Percentiles rank a stretch among this genome's conserved stretches.
phyloP scores from a whole-genome alignment of 2,329 filamentous ascomycete species.

The Alternaria brassicae region DNA sequence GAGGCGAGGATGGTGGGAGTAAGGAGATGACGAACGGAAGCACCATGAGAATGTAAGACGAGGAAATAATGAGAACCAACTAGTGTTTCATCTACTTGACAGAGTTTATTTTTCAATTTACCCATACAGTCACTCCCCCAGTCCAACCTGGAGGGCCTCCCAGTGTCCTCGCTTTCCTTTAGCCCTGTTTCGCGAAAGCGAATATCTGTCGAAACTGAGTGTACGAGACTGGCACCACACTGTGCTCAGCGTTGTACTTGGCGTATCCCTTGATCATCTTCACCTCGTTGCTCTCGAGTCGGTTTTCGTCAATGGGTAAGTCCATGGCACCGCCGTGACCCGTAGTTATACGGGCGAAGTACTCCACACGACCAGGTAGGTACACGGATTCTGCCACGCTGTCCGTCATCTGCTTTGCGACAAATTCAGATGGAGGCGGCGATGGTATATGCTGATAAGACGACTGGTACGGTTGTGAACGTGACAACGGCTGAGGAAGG shows the following conservation, averaged over 20 bases:
- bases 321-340: conserved; percentile 5
- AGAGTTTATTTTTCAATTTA: not conserved
- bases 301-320: conserved; percentile 7
- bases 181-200: conserved; percentile 16
- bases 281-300: conserved; percentile 9
- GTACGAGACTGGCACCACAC: conserved; percentile 3
- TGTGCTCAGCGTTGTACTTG: conserved; percentile 9
- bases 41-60: not conserved
- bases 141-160: not conserved
- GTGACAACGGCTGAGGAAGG: not conserved
- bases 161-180: not conserved
- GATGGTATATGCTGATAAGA: not conserved
- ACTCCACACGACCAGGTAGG: conserved; percentile 7
- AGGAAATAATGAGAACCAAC: not conserved
- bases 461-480: not conserved
- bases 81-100: not conserved
- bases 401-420: not conserved
- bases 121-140: not conserved
- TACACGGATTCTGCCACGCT: not conserved
- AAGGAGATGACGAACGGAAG: not conserved
- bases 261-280: conserved; percentile 16
- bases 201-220: conserved; percentile 16
- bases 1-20: conserved; percentile 2
- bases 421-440: not conserved
- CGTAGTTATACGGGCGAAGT: conserved; percentile 13